Percentiles rank a stretch among this genome's conserved stretches.
phyloP scores from a whole-genome alignment of 192 early-diverging fungal species.

The Coemansia furcata region DNA sequence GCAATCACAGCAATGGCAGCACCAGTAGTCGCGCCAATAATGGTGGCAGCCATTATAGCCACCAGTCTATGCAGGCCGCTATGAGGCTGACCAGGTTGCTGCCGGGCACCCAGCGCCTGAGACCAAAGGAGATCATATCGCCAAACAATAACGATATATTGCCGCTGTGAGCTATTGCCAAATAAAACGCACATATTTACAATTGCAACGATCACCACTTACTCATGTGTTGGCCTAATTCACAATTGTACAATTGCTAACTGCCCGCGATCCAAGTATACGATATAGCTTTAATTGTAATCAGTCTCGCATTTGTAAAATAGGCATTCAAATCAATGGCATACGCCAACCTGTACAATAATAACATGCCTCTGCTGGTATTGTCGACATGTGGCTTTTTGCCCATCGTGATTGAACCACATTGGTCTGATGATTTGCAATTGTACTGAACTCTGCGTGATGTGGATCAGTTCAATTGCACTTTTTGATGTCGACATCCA shows the following conservation, averaged over 20 bases:
- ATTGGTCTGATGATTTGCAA: not conserved
- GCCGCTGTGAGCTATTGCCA: not conserved
- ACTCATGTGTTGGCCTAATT: not conserved
- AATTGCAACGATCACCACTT: not conserved
- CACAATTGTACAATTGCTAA: not conserved
- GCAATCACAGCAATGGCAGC: not conserved
- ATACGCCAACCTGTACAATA: not conserved
- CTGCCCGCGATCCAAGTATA: not conserved
- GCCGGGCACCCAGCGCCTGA: slow-evolving; percentile 15
- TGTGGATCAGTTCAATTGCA: not conserved
- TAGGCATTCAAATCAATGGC: not conserved
- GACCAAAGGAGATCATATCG: not conserved
- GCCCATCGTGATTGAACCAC: not conserved
- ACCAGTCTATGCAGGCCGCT: slow-evolving; percentile 12
- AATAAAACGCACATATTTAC: not conserved
- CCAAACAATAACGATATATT: not conserved
- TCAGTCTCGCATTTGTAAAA: not conserved
- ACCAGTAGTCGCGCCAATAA: not conserved
- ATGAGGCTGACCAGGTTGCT: slow-evolving; percentile 24
- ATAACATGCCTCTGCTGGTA: not conserved
- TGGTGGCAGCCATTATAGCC: not conserved
- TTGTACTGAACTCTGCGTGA: not conserved
- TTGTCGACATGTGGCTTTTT: not conserved
- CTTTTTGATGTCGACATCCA: not conserved
- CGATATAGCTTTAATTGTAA: not conserved